phyloP scores from a whole-genome alignment of 768 basidiomycete species.

The Leccinum boreale region DNA sequence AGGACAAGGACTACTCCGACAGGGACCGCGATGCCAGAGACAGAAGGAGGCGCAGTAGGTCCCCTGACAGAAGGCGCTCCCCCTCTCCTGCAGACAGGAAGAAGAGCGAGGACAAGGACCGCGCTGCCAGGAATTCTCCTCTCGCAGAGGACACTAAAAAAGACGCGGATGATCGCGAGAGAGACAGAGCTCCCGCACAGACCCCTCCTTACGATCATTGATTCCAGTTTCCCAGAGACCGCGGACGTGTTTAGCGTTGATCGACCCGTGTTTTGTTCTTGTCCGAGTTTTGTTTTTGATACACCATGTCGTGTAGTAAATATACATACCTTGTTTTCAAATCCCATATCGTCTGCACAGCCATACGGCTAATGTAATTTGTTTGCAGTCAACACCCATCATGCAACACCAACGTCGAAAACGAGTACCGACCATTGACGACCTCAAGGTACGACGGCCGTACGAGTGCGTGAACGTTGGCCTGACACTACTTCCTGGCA shows the following conservation, averaged over 20 bases:
- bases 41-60: slow-evolving; percentile 48
- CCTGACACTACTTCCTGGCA: slow-evolving; percentile 12
- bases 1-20: slow-evolving; percentile 30
- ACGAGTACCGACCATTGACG: slow-evolving; percentile 32
- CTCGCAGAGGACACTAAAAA: slow-evolving; percentile 40
- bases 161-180: slow-evolving; percentile 46
- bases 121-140: slow-evolving; percentile 46
- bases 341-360: slow-evolving; percentile 9
- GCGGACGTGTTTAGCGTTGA: not conserved
- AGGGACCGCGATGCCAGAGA: slow-evolving; percentile 39
- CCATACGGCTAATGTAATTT: not conserved
- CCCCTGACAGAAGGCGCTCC: slow-evolving; percentile 46
- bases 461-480: not conserved
- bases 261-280: slow-evolving; percentile 4
- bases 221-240: not conserved
- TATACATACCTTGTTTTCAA: slow-evolving; percentile 20
- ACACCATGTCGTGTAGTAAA: slow-evolving; percentile 16
- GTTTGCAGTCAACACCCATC: not conserved
- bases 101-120: slow-evolving; percentile 46
- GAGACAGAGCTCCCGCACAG: slow-evolving; percentile 45
- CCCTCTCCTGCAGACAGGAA: slow-evolving; percentile 39
- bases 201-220: slow-evolving; percentile 58
- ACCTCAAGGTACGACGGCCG: slow-evolving; percentile 28
- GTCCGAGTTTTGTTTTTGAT: slow-evolving; percentile 1
- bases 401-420: slow-evolving; percentile 21